phyloP scores from a whole-genome alignment of 495 filamentous ascomycete species.

The Friedmanniomyces simplex region DNA sequence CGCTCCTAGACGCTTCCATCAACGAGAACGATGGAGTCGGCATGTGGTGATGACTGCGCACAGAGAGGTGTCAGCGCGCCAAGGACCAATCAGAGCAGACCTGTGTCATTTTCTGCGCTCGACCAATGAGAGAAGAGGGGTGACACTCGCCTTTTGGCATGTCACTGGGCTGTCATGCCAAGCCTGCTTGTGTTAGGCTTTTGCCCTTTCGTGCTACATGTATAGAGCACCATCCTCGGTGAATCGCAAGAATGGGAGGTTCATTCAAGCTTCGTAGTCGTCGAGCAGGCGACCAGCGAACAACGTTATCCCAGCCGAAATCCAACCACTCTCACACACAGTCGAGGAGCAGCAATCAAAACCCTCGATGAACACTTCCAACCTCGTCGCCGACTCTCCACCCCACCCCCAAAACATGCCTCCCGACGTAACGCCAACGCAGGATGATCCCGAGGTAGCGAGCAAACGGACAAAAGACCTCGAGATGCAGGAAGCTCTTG shows the following conservation, averaged over 20 bases:
- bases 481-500: constrained; percentile 2
- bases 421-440: background rate
- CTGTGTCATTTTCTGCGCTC: background rate
- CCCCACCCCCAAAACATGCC: background rate
- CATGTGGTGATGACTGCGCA: background rate
- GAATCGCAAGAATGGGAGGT: no score
- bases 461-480: background rate
- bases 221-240: background rate
- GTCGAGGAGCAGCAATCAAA: no score
- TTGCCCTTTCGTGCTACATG: background rate
- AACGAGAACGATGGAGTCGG: background rate
- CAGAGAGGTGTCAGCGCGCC: background rate
- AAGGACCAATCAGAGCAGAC: background rate
- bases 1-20: no score
- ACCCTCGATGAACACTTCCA: no score
- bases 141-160: background rate
- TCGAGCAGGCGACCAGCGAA: no score
- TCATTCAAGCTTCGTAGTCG: no score
- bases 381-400: background rate
- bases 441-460: background rate
- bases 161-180: background rate
- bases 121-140: background rate
- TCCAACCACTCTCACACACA: no score
- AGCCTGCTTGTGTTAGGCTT: background rate
- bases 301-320: no score